A percentile compares a stretch with the other conserved stretches of the same genome.
Evolutionary conservation across 2,329 filamentous ascomycete genomes (phyloP).

Genomic region (Cadophora malorum): DNA sequence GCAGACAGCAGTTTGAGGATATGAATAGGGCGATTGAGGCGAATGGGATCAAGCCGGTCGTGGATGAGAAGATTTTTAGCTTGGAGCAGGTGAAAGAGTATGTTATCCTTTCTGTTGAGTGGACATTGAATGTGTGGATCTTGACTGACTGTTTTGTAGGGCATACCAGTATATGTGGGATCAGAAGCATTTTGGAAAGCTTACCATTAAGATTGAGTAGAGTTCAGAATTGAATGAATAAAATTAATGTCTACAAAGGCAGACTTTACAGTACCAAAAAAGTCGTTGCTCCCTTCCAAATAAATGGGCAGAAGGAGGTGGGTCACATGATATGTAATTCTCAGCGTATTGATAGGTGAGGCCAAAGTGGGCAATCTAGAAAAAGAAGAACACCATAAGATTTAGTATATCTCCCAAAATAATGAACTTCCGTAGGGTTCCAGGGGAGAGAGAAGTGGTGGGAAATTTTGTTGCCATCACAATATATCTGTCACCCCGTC

Average conservation of each 20-base stretch:
- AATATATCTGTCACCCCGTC: not conserved
- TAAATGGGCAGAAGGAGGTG: no score
- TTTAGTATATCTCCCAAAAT: no score
- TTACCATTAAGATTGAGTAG: conserved; percentile 48
- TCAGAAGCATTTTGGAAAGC: conserved; percentile 58
- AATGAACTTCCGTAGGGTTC: no score
- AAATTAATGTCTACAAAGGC: not conserved
- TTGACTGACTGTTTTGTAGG: conserved; percentile 33
- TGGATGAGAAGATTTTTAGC: conserved; percentile 54
- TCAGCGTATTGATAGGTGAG: not conserved
- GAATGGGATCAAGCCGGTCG: conserved; percentile 53
- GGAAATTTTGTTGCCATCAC: no score
- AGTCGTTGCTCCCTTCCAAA: no score
- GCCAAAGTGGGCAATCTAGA: not conserved
- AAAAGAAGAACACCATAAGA: not conserved
- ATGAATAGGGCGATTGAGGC: conserved; percentile 58
- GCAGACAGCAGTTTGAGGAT: conserved; percentile 56
- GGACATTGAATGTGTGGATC: not conserved
- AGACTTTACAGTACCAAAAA: not conserved
- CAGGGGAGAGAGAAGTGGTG: no score
- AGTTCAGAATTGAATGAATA: not conserved
- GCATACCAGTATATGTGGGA: conserved; percentile 59
- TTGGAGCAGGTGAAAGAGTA: conserved; percentile 53
- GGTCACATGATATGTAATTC: not conserved
- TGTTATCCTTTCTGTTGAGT: conserved; percentile 24